Base-by-base conservation (phyloP, 176 grass and related monocot genomes). In the Paspalum vaginatum region DNA sequence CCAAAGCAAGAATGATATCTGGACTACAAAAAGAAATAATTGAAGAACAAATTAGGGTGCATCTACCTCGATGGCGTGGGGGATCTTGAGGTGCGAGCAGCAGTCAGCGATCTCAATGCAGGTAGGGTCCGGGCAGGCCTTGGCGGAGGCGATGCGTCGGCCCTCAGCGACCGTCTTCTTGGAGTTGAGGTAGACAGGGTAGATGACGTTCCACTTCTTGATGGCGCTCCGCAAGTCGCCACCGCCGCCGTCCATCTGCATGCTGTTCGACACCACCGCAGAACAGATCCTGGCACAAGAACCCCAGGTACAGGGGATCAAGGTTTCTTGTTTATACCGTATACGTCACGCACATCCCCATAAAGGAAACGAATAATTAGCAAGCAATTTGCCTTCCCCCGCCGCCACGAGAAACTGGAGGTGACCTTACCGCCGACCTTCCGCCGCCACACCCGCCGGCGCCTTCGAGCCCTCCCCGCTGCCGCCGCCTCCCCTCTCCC, bases 121-220 rank as follows among this genome's bases (percentile, higher is more conserved):
- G 61, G 75, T 99, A 20, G 96, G 96, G 27, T 99, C 94, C 45
- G 94, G 88, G 45, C 96, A 99, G 57, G 92, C 96, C 65, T 95
- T 95, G 39, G 74, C 43, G 16, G 84, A 55, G 52, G 86, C 68
- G 37, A 99, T 91, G 70, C 92, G 85, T 48, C 96, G 96, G 51
- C 96, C 96, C 65, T 91, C 88, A 43, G 90, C 88, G 13, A 99
- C 80, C 13, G 96, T 93, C 84, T 99, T 99, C 81, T 95, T 99
- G 65, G 96, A 95, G 86, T 99, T 99, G 42, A 99, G 74, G 70
- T 99, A 99, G n/a, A 95, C 88, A 2, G 92, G 96, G 79, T 99
- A 99, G 61, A 99, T 87, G 69, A 95, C 37, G 43, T 88, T 95
- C 96, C 92, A 99, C 81, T 99, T 99, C 88, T 99, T 99, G 86